phyloP scores from a whole-genome alignment of 345 rosid species.

The Stellera chamaejasme region DNA sequence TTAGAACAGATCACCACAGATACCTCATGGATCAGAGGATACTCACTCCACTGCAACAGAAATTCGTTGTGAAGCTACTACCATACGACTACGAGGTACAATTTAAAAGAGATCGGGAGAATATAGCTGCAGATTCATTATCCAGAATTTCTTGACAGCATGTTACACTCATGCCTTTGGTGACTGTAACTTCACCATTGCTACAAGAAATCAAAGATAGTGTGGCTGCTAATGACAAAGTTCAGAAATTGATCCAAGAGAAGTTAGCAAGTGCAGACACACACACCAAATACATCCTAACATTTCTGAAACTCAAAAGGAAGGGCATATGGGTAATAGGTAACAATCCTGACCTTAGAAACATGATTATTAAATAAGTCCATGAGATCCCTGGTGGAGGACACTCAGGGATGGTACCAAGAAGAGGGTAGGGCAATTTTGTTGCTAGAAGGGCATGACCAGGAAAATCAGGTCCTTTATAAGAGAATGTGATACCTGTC shows the following conservation, averaged over 20 bases:
- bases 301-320: background rate
- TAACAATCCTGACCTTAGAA: background rate
- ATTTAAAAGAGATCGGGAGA: no score
- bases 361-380: background rate
- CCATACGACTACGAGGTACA: no score
- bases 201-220: background rate
- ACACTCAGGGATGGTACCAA: background rate
- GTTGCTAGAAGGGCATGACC: background rate
- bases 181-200: background rate
- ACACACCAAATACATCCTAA: no score
- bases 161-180: background rate
- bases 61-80: no score
- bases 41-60: no score
- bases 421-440: rapidly evolving
- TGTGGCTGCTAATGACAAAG: background rate
- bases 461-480: background rate
- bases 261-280: no score
- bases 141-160: background rate
- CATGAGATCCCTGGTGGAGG: background rate
- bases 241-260: background rate
- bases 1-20: background rate
- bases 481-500: background rate
- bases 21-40: no score
- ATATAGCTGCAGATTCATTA: no score
- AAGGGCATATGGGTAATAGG: background rate